Evolutionary conservation across 1,284 basidiomycete genomes (phyloP).

Genomic region (Singerocomus inundabilis): DNA sequence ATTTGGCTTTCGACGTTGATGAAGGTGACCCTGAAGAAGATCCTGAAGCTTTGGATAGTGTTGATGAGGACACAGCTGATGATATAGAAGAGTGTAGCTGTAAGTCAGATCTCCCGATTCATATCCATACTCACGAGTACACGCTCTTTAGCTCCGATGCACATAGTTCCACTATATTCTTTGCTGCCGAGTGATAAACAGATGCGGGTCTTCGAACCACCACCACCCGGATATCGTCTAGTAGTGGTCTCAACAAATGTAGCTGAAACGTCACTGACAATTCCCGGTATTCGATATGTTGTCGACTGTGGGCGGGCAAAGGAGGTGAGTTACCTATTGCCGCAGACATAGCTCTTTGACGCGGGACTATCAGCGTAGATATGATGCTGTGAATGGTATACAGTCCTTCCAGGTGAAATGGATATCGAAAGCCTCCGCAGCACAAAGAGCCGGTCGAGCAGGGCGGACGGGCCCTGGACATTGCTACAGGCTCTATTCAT

Average conservation of each 20-base stretch:
- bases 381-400: constrained; percentile 94
- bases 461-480: constrained; percentile 93
- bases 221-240: constrained; percentile 82
- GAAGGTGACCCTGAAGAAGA: constrained; percentile 48
- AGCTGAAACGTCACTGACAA: constrained; percentile 96
- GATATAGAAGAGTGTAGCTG: constrained; percentile 59
- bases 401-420: constrained; percentile 96
- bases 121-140: constrained; percentile 1
- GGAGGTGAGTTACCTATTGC: constrained; percentile 56
- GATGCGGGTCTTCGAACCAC: constrained; percentile 92
- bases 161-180: constrained; percentile 95
- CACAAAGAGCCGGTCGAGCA: constrained; percentile 93
- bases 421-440: constrained; percentile 94
- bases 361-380: constrained; percentile 73
- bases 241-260: constrained; percentile 98
- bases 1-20: constrained; percentile 59
- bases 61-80: constrained; percentile 52
- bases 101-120: constrained; percentile 34
- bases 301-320: constrained; percentile 96
- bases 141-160: constrained; percentile 61
- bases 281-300: constrained; percentile 97
- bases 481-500: constrained; percentile 93
- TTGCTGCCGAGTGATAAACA: constrained; percentile 96
- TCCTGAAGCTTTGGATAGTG: constrained; percentile 47
- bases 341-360: neutral